A percentile compares a stretch with the other conserved stretches of the same genome.
These are phyloP conservation scores for Rosa lucieae DNA, from an alignment of 306 rosid genomes.

Conservation along the genomic window DNA sequence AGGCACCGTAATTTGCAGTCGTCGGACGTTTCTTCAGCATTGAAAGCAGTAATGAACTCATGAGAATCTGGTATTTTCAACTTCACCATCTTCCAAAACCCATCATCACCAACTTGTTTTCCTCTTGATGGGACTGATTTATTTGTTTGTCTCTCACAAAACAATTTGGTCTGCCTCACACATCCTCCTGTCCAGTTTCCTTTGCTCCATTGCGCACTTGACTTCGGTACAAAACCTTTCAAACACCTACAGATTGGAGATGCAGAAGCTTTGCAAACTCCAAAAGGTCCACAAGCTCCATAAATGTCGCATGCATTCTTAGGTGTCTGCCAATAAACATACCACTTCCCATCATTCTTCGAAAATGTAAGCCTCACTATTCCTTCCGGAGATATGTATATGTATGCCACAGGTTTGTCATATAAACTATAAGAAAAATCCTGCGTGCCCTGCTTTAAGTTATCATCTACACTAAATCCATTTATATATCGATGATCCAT, in stretches of 20 bases:
- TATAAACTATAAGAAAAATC: constrained; percentile 17
- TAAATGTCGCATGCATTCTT: not conserved
- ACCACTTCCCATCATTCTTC: not conserved
- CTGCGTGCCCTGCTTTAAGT: constrained; percentile 28
- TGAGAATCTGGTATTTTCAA: constrained; percentile 27
- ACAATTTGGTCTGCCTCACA: constrained; percentile 10
- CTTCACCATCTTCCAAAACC: constrained; percentile 8
- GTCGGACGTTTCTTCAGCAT: not conserved
- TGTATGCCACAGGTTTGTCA: not conserved
- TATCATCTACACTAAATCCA: constrained; percentile 29
- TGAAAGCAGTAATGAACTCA: not conserved
- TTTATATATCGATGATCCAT: constrained; percentile 30
- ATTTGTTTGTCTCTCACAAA: constrained; percentile 6
- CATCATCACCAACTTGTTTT: not conserved
- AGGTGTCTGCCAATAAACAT: constrained; percentile 1
- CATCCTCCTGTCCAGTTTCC: constrained; percentile 27
- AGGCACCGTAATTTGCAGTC: constrained; percentile 27
- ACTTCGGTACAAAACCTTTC: constrained; percentile 22
- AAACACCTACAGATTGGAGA: constrained; percentile 12
- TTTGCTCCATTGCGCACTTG: constrained; percentile 14
- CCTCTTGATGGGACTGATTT: not conserved
- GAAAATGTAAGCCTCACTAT: not conserved
- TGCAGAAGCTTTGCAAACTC: constrained; percentile 13
- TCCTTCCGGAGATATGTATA: constrained; percentile 35
- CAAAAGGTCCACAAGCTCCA: constrained; percentile 25